These are phyloP conservation scores for Arthrobotrys iridis DNA, from an alignment of 2,329 filamentous ascomycete genomes.

Conservation along the genomic window DNA sequence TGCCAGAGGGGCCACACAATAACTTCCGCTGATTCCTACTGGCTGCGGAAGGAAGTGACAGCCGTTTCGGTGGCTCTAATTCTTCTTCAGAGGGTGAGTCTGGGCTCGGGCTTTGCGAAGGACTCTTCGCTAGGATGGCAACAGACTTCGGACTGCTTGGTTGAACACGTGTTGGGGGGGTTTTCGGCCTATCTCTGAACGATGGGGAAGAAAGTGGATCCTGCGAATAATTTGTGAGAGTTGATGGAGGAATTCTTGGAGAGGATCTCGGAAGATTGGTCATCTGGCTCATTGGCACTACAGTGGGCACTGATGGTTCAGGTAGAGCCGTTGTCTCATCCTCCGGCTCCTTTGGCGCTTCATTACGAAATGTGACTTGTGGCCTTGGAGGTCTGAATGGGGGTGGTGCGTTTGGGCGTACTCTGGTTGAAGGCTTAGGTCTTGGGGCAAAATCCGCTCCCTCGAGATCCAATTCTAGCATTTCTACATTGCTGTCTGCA, in stretches of 20 bases:
- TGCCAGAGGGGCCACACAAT: conserved; percentile 38
- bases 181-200: not conserved
- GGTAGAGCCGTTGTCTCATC: not conserved
- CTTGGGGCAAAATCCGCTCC: conserved; percentile 29
- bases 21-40: conserved; percentile 38
- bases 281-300: not conserved
- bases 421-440: conserved; percentile 15
- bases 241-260: conserved; percentile 8
- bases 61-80: not conserved
- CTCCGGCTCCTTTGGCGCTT: not conserved
- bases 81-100: not conserved
- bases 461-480: conserved; percentile 39
- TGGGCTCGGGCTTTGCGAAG: not conserved
- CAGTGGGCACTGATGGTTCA: not conserved
- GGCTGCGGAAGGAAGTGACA: conserved; percentile 41
- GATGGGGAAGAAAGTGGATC: conserved; percentile 18
- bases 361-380: not conserved
- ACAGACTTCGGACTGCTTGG: not conserved
- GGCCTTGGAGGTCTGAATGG: conserved; percentile 39
- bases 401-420: conserved; percentile 43
- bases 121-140: not conserved
- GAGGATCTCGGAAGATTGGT: not conserved
- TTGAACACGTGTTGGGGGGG: not conserved
- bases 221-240: conserved; percentile 9
- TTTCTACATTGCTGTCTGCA: conserved; percentile 35